phyloP scores from a whole-genome alignment of 345 rosid species.

The Aethionema arabicum region DNA sequence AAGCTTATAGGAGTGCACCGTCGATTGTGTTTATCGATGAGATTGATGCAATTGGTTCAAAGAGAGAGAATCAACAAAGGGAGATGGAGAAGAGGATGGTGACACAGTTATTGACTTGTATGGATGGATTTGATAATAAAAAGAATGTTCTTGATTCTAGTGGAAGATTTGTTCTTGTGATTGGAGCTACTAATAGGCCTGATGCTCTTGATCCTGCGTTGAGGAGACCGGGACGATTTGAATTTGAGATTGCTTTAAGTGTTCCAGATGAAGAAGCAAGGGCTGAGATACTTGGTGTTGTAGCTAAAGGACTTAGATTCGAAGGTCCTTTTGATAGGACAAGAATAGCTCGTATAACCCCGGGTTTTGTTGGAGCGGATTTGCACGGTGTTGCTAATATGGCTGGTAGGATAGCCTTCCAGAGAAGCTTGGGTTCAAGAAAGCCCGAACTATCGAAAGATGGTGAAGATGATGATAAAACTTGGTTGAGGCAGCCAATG shows the following conservation, averaged over 20 bases:
- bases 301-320: too few species aligned
- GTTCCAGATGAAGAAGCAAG: conserved; percentile 64
- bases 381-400: conserved; percentile 48
- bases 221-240: conserved; percentile 66
- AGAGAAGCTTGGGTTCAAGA: conserved; percentile 44
- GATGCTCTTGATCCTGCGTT: conserved; percentile 66
- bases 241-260: conserved; percentile 54
- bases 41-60: conserved; percentile 68
- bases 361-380: conserved; percentile 77
- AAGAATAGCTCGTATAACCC: conserved; percentile 57
- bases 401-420: conserved; percentile 56
- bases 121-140: conserved; percentile 44
- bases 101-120: conserved; percentile 64
- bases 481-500: neutral
- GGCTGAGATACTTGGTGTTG: conserved; percentile 48
- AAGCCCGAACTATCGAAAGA: conserved; percentile 35
- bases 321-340: conserved; percentile 42
- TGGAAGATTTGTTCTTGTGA: conserved; percentile 51
- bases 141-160: conserved; percentile 27
- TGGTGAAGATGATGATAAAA: conserved; percentile 27
- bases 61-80: conserved; percentile 59
- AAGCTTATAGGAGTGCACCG: conserved; percentile 63
- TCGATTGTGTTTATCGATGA: conserved; percentile 71
- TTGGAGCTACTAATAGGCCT: conserved; percentile 73
- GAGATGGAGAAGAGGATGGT: conserved; percentile 65